phyloP scores from a whole-genome alignment of 192 early-diverging fungal species.

The Anaeromyces robustus region DNA sequence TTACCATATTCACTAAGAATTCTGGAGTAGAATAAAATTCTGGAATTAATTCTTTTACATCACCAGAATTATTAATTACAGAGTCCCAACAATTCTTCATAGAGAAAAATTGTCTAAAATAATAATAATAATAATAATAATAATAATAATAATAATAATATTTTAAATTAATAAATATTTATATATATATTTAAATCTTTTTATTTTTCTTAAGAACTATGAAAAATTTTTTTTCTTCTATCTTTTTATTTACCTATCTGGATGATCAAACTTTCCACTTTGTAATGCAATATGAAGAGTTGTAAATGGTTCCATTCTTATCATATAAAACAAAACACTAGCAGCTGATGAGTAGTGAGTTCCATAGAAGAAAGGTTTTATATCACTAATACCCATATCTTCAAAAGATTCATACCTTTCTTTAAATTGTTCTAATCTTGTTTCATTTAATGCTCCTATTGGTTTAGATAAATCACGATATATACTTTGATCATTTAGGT shows the following conservation, averaged over 20 bases:
- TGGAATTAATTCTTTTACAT: conserved; percentile 87
- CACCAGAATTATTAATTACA: conserved; percentile 51
- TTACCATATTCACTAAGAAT: conserved; percentile 50
- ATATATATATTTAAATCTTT: no score
- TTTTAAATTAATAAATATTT: no score
- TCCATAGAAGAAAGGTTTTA: conserved; percentile 64
- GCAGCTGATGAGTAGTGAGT: conserved; percentile 91
- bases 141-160: no score
- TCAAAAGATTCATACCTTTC: conserved; percentile 48
- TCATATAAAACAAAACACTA: conserved; percentile 72
- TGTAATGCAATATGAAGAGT: not conserved
- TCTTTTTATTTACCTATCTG: not conserved
- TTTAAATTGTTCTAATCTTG: conserved; percentile 46
- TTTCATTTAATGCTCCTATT: conserved; percentile 69
- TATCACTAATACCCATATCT: not conserved
- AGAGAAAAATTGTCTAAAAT: conserved; percentile 50
- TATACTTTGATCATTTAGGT: conserved; percentile 53
- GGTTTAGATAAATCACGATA: conserved; percentile 85
- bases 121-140: no score
- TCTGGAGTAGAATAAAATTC: conserved; percentile 94
- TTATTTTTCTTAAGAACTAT: no score
- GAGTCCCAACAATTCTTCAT: conserved; percentile 60
- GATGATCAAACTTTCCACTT: not conserved
- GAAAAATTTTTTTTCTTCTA: no score
- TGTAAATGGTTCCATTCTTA: conserved; percentile 82